Evolutionary conservation across 441 rosid genomes (phyloP).

Genomic region (Erysimum pusillum): DNA sequence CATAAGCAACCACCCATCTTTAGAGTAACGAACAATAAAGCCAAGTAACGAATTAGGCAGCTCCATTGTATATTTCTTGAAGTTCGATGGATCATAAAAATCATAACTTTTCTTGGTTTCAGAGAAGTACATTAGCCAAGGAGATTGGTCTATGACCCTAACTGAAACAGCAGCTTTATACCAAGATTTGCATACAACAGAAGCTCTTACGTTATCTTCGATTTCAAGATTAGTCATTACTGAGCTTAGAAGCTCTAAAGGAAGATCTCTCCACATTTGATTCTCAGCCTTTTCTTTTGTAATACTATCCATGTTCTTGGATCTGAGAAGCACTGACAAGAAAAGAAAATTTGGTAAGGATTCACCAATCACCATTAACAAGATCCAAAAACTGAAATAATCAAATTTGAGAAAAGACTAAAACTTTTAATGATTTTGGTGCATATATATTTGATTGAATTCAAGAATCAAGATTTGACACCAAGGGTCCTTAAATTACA

Average conservation of each 20-base stretch:
- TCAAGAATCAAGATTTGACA: slow-evolving; percentile 1
- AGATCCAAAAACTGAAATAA: background rate
- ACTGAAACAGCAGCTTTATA: slow-evolving; percentile 36
- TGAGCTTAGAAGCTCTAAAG: slow-evolving; percentile 38
- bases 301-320: slow-evolving; percentile 12
- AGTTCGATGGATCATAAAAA: slow-evolving; percentile 37
- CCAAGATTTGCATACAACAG: slow-evolving; percentile 42
- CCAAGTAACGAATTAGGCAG: slow-evolving; percentile 31
- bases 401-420: background rate
- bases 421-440: background rate
- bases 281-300: slow-evolving; percentile 15
- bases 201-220: slow-evolving; percentile 38
- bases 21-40: slow-evolving; percentile 36
- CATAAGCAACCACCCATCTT: slow-evolving; percentile 46
- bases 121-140: slow-evolving; percentile 34
- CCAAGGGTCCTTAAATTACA: too few species aligned
- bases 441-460: background rate
- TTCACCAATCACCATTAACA: background rate
- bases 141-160: slow-evolving; percentile 37
- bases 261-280: slow-evolving; percentile 39
- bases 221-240: slow-evolving; percentile 38
- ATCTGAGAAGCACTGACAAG: background rate
- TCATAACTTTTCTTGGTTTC: slow-evolving; percentile 19
- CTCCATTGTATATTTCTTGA: slow-evolving; percentile 20
- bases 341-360: too few species aligned